Conservation (phyloP, 805 yeast genomes). For the Candida sonorensis region DNA sequence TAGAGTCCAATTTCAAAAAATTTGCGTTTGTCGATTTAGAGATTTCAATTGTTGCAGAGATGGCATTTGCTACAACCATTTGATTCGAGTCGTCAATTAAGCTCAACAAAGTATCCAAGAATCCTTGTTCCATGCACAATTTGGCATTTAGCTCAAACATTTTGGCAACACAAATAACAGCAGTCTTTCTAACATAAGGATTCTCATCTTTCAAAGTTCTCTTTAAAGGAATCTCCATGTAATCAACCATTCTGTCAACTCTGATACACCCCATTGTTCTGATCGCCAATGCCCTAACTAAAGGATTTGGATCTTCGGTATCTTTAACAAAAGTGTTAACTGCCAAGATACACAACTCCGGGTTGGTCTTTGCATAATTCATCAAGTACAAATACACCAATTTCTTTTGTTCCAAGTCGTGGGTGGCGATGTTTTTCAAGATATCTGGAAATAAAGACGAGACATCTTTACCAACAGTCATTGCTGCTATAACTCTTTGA, state of each 20-base stretch:
- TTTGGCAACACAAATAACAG: constrained; percentile 95
- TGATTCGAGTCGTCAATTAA: constrained; percentile 86
- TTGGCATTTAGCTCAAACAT: constrained; percentile 78
- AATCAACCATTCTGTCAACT: constrained; percentile 92
- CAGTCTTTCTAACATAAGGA: constrained; percentile 96
- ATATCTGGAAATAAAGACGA: constrained; percentile 93
- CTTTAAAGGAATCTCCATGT: constrained; percentile 83
- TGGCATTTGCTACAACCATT: constrained; percentile 95
- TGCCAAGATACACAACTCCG: constrained; percentile 91
- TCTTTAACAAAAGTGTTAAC: constrained; percentile 95
- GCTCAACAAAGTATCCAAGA: constrained; percentile 57
- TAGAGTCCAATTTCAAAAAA: constrained; percentile 31
- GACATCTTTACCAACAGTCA: constrained; percentile 97
- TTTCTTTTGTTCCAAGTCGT: constrained; percentile 93
- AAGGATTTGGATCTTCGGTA: constrained; percentile 93
- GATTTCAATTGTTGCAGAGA: constrained; percentile 80
- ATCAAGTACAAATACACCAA: constrained; percentile 88
- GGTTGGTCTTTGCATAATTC: constrained; percentile 96
- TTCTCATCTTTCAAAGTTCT: constrained; percentile 86
- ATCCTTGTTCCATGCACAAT: constrained; percentile 82
- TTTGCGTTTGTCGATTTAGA: constrained; percentile 24
- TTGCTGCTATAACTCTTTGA: constrained; percentile 93
- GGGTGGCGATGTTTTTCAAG: constrained; percentile 92
- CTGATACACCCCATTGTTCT: constrained; percentile 98
- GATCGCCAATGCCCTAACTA: constrained; percentile 91